Percentiles rank a stretch among this genome's conserved stretches.
phyloP scores from a whole-genome alignment of 176 grass and related monocot genomes.

The Avena insularis region DNA sequence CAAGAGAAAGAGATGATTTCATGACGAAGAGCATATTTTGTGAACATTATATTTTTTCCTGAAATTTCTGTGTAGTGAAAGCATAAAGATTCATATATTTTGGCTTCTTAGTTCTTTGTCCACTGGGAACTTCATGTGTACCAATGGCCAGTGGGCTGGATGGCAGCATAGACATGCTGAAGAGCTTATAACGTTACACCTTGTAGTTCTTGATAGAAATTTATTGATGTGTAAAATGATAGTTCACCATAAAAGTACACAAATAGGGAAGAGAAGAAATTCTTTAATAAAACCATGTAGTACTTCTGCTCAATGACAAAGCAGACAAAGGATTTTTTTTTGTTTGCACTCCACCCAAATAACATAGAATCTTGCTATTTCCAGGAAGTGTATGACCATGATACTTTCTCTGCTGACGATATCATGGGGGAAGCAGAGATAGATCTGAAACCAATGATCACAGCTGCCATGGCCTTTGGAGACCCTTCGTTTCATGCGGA shows the following conservation, averaged over 20 bases:
- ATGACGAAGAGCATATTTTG: constrained; percentile 17
- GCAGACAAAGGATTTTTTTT: not conserved
- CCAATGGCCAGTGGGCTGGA: constrained; percentile 6
- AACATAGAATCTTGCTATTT: constrained; percentile 32
- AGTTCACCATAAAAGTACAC: not conserved
- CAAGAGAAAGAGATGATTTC: constrained; percentile 9
- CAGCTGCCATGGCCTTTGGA: constrained; percentile 87
- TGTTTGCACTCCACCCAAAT: constrained; percentile 2
- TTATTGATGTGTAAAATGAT: not conserved
- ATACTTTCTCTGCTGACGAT: constrained; percentile 91
- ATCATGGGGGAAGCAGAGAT: constrained; percentile 99
- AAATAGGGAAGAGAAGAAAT: not conserved
- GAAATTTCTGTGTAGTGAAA: not conserved
- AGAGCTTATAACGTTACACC: not conserved
- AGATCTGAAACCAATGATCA: constrained; percentile 94
- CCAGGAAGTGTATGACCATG: constrained; percentile 95
- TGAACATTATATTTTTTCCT: not conserved
- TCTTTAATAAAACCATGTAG: constrained; percentile 6
- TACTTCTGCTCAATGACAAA: constrained; percentile 13
- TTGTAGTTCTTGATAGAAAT: constrained; percentile 6
- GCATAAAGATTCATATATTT: not conserved
- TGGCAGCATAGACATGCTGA: constrained; percentile 1
- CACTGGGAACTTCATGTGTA: constrained; percentile 10
- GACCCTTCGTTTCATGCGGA: constrained; percentile 67
- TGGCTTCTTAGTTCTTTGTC: constrained; percentile 1